Conservation (phyloP, 75 land plant genomes). For the Pinus albicaulis region DNA sequence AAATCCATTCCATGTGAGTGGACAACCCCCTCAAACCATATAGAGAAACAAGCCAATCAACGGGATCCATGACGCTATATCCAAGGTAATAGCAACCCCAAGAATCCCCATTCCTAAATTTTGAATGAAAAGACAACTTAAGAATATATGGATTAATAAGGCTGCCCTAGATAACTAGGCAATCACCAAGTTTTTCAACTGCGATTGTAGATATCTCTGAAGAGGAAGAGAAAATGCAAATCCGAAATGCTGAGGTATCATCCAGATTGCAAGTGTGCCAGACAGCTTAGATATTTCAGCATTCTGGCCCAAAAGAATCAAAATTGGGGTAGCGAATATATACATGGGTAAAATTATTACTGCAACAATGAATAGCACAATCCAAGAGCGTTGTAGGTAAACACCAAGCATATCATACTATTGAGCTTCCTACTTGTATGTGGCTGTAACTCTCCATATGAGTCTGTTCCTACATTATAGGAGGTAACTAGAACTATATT, state of each 20-base stretch:
- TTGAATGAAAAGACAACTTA: slow-evolving; percentile 43
- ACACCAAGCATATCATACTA: slow-evolving; percentile 59
- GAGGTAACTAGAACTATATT: too few relatives aligned
- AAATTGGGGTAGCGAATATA: slow-evolving; percentile 43
- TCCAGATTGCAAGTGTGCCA: slow-evolving; percentile 34
- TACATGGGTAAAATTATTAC: slow-evolving; percentile 42
- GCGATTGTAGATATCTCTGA: slow-evolving; percentile 52
- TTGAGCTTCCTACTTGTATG: too few relatives aligned
- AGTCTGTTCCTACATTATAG: too few relatives aligned
- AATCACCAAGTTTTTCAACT: slow-evolving; percentile 30
- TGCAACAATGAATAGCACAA: slow-evolving; percentile 43
- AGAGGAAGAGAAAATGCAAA: slow-evolving; percentile 34
- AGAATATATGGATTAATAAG: slow-evolving; percentile 29
- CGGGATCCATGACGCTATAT: slow-evolving; percentile 41
- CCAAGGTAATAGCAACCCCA: slow-evolving; percentile 38
- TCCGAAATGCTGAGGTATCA: slow-evolving; percentile 40
- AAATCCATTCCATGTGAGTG: slow-evolving; percentile 44
- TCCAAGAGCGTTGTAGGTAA: slow-evolving; percentile 63
- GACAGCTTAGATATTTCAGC: slow-evolving; percentile 29
- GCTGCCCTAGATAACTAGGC: slow-evolving; percentile 28
- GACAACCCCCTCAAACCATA: slow-evolving; percentile 38
- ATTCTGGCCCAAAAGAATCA: slow-evolving; percentile 33
- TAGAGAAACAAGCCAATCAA: slow-evolving; percentile 22
- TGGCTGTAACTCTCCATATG: too few relatives aligned
- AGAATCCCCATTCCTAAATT: slow-evolving; percentile 29